Evolutionary conservation across 331 rosid genomes (phyloP).

Genomic region (Cydonia oblonga): DNA sequence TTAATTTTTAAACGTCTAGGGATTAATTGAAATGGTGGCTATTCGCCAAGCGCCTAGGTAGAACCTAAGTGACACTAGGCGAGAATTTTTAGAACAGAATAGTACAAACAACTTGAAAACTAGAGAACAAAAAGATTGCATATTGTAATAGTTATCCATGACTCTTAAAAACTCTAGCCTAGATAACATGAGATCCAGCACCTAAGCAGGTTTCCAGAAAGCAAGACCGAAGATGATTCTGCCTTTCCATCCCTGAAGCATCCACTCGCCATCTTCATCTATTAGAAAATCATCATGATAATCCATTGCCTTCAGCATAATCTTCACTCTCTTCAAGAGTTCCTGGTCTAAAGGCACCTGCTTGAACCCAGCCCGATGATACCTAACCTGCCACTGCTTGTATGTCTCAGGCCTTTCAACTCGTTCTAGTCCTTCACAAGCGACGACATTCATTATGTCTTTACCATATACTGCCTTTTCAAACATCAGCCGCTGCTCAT

Average conservation of each 20-base stretch:
- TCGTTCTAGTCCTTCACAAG: constrained; percentile 29
- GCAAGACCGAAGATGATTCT: constrained; percentile 5
- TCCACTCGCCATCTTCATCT: constrained; percentile 14
- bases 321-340: background rate
- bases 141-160: background rate
- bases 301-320: background rate
- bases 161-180: background rate
- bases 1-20: no score
- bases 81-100: no score
- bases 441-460: constrained; percentile 21
- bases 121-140: background rate
- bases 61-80: no score
- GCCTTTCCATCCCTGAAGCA: constrained; percentile 25
- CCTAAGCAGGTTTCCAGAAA: constrained; percentile 14
- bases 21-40: no score
- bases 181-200: background rate
- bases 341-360: constrained; percentile 17
- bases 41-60: no score
- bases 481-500: constrained; percentile 12
- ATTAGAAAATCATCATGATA: constrained; percentile 11
- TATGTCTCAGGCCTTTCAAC: constrained; percentile 28
- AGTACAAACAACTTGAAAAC: background rate
- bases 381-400: constrained; percentile 23
- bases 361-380: constrained; percentile 22
- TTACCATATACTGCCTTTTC: constrained; percentile 23